A percentile compares a stretch with the other conserved stretches of the same genome.
Conservation (phyloP, 129 eudicot species). For the Helianthus annuus region HanXRQr2.0-SUNRISE NC_035444.2:85492001-85492500, state of each 20-base stretch:
- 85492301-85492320: conserved; percentile 37
- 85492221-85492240: conserved; percentile 7
- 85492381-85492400: background rate
- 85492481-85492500: background rate
- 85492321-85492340: conserved; percentile 13
- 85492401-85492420: background rate
- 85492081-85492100: conserved; percentile 18
- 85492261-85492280: conserved; percentile 44
- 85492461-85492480: background rate
- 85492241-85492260: conserved; percentile 33
- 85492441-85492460: background rate
- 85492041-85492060: conserved; percentile 13
- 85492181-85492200: conserved; percentile 3
- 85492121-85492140: background rate
- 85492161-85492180: conserved; percentile 24
- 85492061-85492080: conserved; percentile 22
- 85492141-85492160: background rate
- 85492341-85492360: background rate
- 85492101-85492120: conserved; percentile 1
- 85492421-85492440: background rate
- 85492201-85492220: conserved; percentile 1
- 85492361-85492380: background rate
- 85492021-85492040: conserved; percentile 5
- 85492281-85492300: conserved; percentile 45
- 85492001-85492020: background rate